These are phyloP conservation scores for Flaveria floridana DNA, from an alignment of 140 eudicot genomes.

Conservation along the genomic window DNA sequence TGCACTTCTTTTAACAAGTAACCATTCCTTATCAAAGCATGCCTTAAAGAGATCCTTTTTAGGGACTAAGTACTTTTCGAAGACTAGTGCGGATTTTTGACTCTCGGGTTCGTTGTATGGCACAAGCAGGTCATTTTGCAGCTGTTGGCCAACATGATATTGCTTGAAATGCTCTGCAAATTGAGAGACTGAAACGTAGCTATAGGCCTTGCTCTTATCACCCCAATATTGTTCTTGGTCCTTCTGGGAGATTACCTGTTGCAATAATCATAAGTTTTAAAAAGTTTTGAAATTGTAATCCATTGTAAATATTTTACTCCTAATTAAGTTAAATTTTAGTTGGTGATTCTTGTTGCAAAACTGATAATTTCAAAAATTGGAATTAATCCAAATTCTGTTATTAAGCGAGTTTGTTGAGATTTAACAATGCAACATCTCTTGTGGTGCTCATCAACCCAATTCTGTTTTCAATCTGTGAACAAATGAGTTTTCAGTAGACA, in stretches of 20 bases:
- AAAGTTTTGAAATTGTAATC: not conserved
- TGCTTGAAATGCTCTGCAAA: constrained; percentile 36
- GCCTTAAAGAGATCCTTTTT: constrained; percentile 38
- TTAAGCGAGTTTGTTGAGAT: no score
- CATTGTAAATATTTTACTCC: not conserved
- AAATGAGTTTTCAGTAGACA: no score
- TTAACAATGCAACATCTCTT: no score
- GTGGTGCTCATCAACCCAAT: no score
- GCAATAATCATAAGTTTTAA: not conserved
- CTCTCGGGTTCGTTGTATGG: constrained; percentile 25
- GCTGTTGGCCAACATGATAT: constrained; percentile 37
- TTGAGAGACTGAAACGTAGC: constrained; percentile 33
- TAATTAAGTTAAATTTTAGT: no score
- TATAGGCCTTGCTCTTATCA: constrained; percentile 27
- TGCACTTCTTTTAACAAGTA: constrained; percentile 33
- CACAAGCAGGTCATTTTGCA: constrained; percentile 18
- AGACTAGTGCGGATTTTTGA: constrained; percentile 30
- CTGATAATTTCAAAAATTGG: not conserved
- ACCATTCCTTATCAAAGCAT: constrained; percentile 34
- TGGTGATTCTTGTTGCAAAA: not conserved
- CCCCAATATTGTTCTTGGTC: constrained; percentile 50
- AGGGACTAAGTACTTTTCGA: constrained; percentile 31
- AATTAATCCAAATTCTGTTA: no score
- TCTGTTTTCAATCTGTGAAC: no score
- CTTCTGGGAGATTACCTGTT: constrained; percentile 38